Evolutionary conservation across 176 grass and related monocot genomes (phyloP), one percentile per base, ranked within the genome.

Genomic region (Paspalum vaginatum): DNA sequence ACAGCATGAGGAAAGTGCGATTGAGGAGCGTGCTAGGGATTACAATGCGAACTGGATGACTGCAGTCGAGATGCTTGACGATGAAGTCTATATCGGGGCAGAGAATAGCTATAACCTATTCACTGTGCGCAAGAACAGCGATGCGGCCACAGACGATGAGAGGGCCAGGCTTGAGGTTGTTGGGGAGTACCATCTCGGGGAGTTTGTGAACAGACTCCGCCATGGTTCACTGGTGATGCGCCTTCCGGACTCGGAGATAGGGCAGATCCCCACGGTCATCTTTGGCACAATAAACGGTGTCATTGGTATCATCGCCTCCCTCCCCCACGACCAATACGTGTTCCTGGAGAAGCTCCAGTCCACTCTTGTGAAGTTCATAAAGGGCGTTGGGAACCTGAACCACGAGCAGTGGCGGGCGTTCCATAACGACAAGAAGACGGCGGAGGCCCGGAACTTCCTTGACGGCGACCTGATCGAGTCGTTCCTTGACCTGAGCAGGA

Each of bases 1-100:
- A 24, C 73, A 95, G 95, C 92, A 94, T 0, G 95, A 98, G 79
- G 95, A 98, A 83, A 85, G 95, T 61, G 88, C 84, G 0, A 98
- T 98, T 5, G 92, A 98, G 81, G 90, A 95, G 88, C 75, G 87
- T 15, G 90, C 95, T 9, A 78, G 95, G 18, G 95, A 98, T 78
- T 98, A 95, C 50, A 98, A 89, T 37, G 88, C 95, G 40, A 98
- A 93, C 83, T 98, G 95, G 95, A 98, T 95, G 90, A 91, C 84
- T 78, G 90, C 95, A 57, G 88, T 98, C 76, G 92, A 98, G 93
- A 91, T 98, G 86, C 81, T 98, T 71, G 85, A 98, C 48, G 95
- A 98, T 50, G 92, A 98, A 20, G 79, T 93, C 43, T 98, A 93
- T 61, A n/a, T 98, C 7, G 95, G 95, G n/a, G 88, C 92, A 0